Base-by-base conservation (phyloP, 441 rosid species). In the Gossypium schwendimanii region DNA sequence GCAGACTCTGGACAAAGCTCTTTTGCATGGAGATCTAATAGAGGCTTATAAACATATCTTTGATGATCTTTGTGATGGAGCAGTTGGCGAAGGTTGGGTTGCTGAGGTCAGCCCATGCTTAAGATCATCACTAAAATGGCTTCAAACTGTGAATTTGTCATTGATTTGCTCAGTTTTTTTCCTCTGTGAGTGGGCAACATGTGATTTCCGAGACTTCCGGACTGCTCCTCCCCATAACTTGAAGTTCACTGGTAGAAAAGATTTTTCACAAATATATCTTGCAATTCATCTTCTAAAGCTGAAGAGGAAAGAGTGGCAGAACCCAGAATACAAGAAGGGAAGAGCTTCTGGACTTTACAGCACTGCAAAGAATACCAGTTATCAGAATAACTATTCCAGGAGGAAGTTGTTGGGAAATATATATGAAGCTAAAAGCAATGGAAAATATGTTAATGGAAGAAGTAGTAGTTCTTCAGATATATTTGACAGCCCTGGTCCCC, bases 141-240 rank as follows among this genome's bases (percentile, higher is more conserved):
- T 91, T 77, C 90, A 89, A 71, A 81, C 87, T 60, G 85, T 87
- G 71, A 88, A 81, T 79, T 76, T 84, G 81, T 86, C 98, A 49
- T 85, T 90, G 72, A 73, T 94, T 80, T 85, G 87, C 80, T 91
- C 97, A 10, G 87, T 89, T 17, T 96, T 96, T 81, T 88, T 92
- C 78, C 95, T 96, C 74, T 86, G 96, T 52, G 99, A 96, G 84
- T 96, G 99, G 99, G 99, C 99, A 66, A 92, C 97, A 1, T 94
- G 97, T 82, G 94, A 90, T 73, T 96, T 87, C 77, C 86, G 99
- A 79, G 96, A 94, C 80, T 92, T 92, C 72, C 93, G 95, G 39
- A 81, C 82, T 77, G 85, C 86, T 68, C 83, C 86, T 15, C 89
- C 92, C 77, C 72, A 71, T 74, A 89, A 86, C 62, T 50, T 87